Percentiles rank a stretch among this genome's conserved stretches.
Evolutionary conservation across 768 basidiomycete genomes (phyloP).

Genomic region (Mycena olivaceomarginata): DNA sequence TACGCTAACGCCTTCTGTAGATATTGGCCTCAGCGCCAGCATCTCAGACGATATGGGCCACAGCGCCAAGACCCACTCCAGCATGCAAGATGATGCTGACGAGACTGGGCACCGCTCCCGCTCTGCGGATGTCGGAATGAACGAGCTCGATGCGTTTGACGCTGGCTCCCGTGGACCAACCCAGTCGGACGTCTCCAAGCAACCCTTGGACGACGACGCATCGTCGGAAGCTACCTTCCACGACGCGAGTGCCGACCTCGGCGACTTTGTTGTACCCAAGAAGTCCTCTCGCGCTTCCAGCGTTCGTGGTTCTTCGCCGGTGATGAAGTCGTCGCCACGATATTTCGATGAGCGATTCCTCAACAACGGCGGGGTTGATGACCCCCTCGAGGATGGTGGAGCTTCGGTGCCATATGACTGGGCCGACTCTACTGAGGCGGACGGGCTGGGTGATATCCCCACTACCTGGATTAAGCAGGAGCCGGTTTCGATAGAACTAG

Average conservation of each 20-base stretch:
- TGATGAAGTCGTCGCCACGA: neutral
- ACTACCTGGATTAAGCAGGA: slow-evolving; percentile 6
- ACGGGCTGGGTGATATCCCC: neutral
- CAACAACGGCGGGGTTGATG: neutral
- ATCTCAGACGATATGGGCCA: neutral
- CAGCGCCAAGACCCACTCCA: slow-evolving; percentile 29
- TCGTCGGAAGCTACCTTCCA: neutral
- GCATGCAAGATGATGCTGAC: slow-evolving; percentile 24
- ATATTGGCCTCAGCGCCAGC: neutral
- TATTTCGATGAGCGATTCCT: neutral
- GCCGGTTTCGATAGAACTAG: neutral
- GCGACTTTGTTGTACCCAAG: neutral
- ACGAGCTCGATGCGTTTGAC: neutral
- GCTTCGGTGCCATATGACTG: neutral
- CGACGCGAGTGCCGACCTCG: neutral
- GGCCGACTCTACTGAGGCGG: slow-evolving; percentile 2
- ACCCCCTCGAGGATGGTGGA: neutral
- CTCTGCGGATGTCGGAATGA: neutral
- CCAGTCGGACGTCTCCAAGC: neutral
- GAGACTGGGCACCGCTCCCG: slow-evolving; percentile 33
- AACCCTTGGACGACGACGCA: neutral
- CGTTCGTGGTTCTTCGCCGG: slow-evolving; percentile 7
- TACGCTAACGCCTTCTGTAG: slow-evolving; percentile 1
- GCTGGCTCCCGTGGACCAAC: neutral
- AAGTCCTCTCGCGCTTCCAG: slow-evolving; percentile 15